Base-by-base conservation (phyloP, 495 filamentous ascomycete genomes). In the Penicillium parvum region DNA sequence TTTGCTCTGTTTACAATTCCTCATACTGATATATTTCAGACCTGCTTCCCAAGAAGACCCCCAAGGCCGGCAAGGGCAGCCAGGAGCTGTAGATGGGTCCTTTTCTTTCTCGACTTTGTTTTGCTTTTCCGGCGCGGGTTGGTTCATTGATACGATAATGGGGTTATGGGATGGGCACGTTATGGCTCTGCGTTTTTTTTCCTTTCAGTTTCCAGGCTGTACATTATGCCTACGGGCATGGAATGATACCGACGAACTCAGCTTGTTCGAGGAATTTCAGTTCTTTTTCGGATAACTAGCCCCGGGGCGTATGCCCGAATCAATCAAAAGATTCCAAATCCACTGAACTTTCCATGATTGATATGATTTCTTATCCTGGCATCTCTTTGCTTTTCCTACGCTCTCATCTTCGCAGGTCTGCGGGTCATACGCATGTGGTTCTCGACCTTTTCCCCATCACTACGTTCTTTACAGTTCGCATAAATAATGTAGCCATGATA, bases 31-130 rank as follows among this genome's bases (percentile, higher is more conserved):
- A 8, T 20, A 17, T 20, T 59, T 19, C 58, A 96, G 90, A 96
- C 73, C 86, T 96, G 32, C 84, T 96, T 15, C 90, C 90, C 68
- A 95, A 96, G 88, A 96, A 96, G 85, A 94, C 90, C 28, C 78
- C 82, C 63, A 95, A 95, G 84, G 75, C 79, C 67, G 88, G 86
- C 70, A 95, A 95, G 83, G 82, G 76, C 62, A 90, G 86, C 74
- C 89, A 95, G 77, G 90, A 95, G 78, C 75, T 96, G 69, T 96
- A 84, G 76, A 63, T 57, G 64, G 50, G 61, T 62, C 65, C 58
- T 68, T 60, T 65, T 60, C 43, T 65, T 66, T 60, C 59, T 46
- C 71, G 74, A 79, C 73, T 75, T 70, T 50, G 34, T 62, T 69
- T 66, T 68, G 68, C 71, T 69, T 71, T 63, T 79, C 77, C 66